Evolutionary conservation across 2,329 filamentous ascomycete genomes (phyloP), one percentile per base, ranked within the genome.

Genomic region (Cadophora sp.): DNA sequence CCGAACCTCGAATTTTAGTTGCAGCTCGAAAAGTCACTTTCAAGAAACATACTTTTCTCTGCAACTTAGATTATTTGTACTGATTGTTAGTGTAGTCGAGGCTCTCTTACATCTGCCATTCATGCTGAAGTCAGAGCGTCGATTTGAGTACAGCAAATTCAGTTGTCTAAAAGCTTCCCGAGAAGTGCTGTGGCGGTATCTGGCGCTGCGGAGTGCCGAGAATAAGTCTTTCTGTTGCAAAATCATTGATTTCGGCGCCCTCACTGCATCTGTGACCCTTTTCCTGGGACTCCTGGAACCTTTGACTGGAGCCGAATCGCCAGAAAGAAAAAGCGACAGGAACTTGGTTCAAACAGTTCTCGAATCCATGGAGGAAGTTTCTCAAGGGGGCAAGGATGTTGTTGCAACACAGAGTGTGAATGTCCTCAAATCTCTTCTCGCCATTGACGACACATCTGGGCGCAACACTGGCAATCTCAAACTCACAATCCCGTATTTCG

Each of bases 401-500:
- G 72, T 76, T 20, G 72, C 73, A 1, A 68, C 65, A 8, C 75
- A 77, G 64, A 73, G 73, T 43, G 70, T 71, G 2, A 71, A 73
- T 22, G 75, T 76, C 1, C 73, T 77, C 48, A 73, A 71, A 36
- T 72, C 74, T 18, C 70, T 77, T 3, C 66, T 76, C 0, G 71
- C 73, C 13, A 69, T 73, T 24, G 70, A 74, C 22, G 67, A 70
- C 18, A 58, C 66, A 18, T 67, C 66, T 6, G 69, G 68, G 13
- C 62, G 59, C 2, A 58, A 64, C 20, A 62, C 61, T 8, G 67
- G 68, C 9, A 76, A 74, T 62, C 62, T 76, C 6, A 73, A 73
- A 33, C 73, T 77, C 39, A 74, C 73, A 20, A 76, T 77, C 4
- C 75, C 75, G 5, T 76, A 76, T 59, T 76, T 76, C 45, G 75